A percentile compares a stretch with the other conserved stretches of the same genome.
These are phyloP conservation scores for Globisporangium paddicum DNA, from an alignment of 352 stramenopile genomes.

Conservation along the genomic window DNA sequence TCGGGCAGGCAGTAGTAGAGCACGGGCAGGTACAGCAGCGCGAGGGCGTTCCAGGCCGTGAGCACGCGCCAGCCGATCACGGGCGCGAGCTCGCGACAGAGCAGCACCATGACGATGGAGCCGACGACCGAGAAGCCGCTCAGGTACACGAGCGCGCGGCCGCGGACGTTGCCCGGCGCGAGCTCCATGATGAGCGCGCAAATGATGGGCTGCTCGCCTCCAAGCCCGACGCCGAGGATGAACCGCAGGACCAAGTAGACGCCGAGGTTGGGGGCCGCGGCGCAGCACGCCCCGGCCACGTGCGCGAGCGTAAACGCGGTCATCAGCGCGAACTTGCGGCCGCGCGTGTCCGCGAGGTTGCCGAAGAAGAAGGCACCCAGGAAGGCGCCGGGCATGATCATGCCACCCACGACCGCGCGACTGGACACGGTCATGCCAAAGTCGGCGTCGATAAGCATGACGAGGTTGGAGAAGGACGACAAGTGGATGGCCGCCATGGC, in stretches of 20 bases:
- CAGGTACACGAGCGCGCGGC: conserved; percentile 1
- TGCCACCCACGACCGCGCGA: not conserved
- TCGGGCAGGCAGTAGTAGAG: not conserved
- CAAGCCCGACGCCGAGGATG: not conserved
- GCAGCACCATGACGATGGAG: not conserved
- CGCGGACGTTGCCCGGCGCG: not conserved
- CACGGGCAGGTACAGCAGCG: not conserved
- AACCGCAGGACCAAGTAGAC: not conserved
- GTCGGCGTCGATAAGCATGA: not conserved
- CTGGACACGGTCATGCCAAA: not conserved
- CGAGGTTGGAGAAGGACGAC: too few species aligned
- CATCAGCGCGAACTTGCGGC: conserved; percentile 32
- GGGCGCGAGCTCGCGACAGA: not conserved
- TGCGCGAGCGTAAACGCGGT: conserved; percentile 16
- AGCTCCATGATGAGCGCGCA: conserved; percentile 3
- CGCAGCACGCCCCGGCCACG: not conserved
- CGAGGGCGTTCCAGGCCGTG: not conserved
- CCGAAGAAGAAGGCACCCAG: conserved; percentile 40
- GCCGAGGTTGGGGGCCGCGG: not conserved
- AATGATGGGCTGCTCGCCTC: conserved; percentile 1
- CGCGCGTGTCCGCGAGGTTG: conserved; percentile 47
- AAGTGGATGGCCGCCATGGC: too few species aligned
- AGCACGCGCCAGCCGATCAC: not conserved
- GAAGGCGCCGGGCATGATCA: conserved; percentile 24
- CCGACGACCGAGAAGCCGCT: not conserved